These are phyloP conservation scores for Coleophoma cylindrospora DNA, from an alignment of 2,329 filamentous ascomycete species.

Conservation along the genomic window DNA sequence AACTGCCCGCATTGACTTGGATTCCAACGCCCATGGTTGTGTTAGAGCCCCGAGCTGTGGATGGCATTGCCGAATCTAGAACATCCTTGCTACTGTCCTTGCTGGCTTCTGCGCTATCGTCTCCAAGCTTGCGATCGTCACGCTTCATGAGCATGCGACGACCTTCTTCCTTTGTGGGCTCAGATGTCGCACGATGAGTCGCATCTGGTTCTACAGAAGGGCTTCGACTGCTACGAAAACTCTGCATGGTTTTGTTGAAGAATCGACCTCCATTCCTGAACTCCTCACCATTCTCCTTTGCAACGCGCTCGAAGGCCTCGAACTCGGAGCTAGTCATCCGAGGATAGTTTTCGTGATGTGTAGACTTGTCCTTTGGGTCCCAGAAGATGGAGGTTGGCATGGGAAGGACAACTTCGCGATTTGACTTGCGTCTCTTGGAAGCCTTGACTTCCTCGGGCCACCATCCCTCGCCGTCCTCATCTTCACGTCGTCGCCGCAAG, in stretches of 20 bases:
- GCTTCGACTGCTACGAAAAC: conserved; percentile 17
- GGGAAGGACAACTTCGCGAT: conserved; percentile 52
- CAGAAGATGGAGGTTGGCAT: conserved; percentile 54
- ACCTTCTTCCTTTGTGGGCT: conserved; percentile 17
- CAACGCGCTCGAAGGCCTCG: conserved; percentile 48
- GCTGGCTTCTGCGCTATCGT: not conserved
- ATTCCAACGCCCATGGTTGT: not conserved
- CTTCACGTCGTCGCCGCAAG: conserved; percentile 24
- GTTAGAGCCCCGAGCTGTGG: conserved; percentile 8
- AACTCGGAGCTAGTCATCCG: conserved; percentile 58
- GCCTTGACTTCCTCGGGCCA: conserved; percentile 28
- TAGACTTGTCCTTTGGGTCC: conserved; percentile 45
- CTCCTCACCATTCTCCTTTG: conserved; percentile 42
- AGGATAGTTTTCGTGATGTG: conserved; percentile 58
- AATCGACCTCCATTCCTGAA: conserved; percentile 50
- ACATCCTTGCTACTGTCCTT: not conserved
- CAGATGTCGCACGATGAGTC: conserved; percentile 16
- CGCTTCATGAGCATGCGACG: conserved; percentile 20
- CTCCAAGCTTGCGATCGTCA: conserved; percentile 20
- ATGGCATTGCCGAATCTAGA: conserved; percentile 6
- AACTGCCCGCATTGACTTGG: not conserved
- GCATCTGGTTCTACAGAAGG: conserved; percentile 17
- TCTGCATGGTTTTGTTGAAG: conserved; percentile 22
- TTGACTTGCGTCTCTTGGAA: conserved; percentile 43
- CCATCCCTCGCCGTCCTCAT: conserved; percentile 16